These are phyloP conservation scores for Candida sanyaensis DNA, from an alignment of 1,139 yeast genomes.

Conservation along the genomic window DNA sequence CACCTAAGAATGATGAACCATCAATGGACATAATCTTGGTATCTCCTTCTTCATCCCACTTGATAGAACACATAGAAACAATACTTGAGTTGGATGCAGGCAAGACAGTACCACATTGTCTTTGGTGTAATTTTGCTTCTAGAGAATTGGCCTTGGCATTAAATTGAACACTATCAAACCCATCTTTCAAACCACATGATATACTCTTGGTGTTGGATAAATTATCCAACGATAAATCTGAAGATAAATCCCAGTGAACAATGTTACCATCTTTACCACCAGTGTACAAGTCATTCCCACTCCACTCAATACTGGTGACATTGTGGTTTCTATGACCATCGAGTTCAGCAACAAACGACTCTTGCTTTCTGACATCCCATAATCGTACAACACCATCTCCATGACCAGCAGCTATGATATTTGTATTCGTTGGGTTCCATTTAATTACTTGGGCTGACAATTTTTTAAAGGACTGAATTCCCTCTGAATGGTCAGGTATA, in stretches of 20 bases:
- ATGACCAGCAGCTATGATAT: constrained; percentile 68
- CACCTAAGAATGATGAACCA: constrained; percentile 55
- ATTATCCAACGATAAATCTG: constrained; percentile 22
- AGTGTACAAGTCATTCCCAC: constrained; percentile 56
- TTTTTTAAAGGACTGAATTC: constrained; percentile 15
- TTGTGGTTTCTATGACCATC: constrained; percentile 54
- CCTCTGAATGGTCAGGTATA: constrained; percentile 26
- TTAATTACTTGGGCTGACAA: constrained; percentile 43
- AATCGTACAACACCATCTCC: constrained; percentile 59
- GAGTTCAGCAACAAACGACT: constrained; percentile 49
- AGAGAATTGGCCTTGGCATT: constrained; percentile 32
- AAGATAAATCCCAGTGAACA: constrained; percentile 68
- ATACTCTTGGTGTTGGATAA: constrained; percentile 22
- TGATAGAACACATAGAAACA: constrained; percentile 42
- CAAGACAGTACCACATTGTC: constrained; percentile 63
- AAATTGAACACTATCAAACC: constrained; percentile 44
- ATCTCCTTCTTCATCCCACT: constrained; percentile 25
- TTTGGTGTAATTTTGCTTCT: constrained; percentile 34
- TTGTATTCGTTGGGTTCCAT: constrained; percentile 66
- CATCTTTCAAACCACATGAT: constrained; percentile 48
- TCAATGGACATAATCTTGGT: constrained; percentile 53
- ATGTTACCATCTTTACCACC: constrained; percentile 75
- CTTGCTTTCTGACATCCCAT: constrained; percentile 74
- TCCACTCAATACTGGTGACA: constrained; percentile 66
- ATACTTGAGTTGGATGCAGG: constrained; percentile 59